Conservation (phyloP, 805 yeast species). For the Metschnikowia sp. region DNA sequence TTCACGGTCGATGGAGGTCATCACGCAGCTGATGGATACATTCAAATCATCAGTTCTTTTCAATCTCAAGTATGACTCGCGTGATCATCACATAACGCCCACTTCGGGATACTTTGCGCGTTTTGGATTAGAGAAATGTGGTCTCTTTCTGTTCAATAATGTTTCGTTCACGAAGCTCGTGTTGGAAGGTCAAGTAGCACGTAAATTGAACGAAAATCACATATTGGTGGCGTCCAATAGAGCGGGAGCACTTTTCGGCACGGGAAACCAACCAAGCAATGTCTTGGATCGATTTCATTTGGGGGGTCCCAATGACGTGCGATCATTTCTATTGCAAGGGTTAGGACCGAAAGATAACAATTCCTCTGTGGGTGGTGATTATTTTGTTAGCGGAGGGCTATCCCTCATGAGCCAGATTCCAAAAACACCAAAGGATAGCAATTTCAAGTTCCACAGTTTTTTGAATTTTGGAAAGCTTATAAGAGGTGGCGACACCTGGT, state of each 20-base stretch:
- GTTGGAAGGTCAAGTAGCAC: conserved; percentile 38
- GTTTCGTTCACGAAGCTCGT: conserved; percentile 39
- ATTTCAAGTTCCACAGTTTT: conserved; percentile 48
- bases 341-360: conserved; percentile 53
- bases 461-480: conserved; percentile 46
- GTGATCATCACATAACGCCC: conserved; percentile 44
- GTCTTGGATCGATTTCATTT: conserved; percentile 51
- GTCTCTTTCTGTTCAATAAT: conserved; percentile 24
- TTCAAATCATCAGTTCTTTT: conserved; percentile 44
- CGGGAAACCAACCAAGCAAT: conserved; percentile 24
- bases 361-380: conserved; percentile 51
- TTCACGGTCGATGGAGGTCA: conserved; percentile 29
- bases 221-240: conserved; percentile 28
- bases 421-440: conserved; percentile 36
- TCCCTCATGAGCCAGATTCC: conserved; percentile 46
- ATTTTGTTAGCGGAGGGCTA: conserved; percentile 44
- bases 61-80: conserved; percentile 40
- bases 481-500: conserved; percentile 4
- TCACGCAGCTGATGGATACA: conserved; percentile 42
- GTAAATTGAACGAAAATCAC: conserved; percentile 17
- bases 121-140: conserved; percentile 34
- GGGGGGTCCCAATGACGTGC: conserved; percentile 60
- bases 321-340: conserved; percentile 51
- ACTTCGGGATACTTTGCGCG: conserved; percentile 37
- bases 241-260: conserved; percentile 29